Percentiles rank a stretch among this genome's conserved stretches.
Conservation (phyloP, 106 monocot genomes). For the Chionographis japonica region DNA sequence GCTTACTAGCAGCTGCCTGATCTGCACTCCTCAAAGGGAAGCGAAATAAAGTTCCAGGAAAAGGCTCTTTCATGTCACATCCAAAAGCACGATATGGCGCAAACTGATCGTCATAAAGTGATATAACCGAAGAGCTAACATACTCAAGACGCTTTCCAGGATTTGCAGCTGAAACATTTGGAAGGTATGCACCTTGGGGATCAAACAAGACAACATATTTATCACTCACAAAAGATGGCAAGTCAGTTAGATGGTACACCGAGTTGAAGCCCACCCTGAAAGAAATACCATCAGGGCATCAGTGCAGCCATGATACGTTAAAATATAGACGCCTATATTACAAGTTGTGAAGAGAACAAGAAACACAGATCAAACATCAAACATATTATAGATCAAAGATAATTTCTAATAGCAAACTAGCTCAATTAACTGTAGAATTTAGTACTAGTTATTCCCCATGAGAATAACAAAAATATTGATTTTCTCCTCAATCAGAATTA, state of each 20-base stretch:
- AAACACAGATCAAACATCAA: too few relatives aligned
- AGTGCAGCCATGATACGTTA: neutral
- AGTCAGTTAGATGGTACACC: conserved; percentile 95
- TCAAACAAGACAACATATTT: conserved; percentile 94
- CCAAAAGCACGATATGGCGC: conserved; percentile 87
- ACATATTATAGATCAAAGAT: too few relatives aligned
- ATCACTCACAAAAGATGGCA: conserved; percentile 94
- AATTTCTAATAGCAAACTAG: too few relatives aligned
- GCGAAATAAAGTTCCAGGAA: conserved; percentile 90
- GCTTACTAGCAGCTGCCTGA: conserved; percentile 73
- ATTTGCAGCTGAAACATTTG: conserved; percentile 93
- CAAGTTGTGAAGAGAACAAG: too few relatives aligned
- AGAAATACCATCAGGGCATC: conserved; percentile 12
- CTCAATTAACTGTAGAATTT: too few relatives aligned
- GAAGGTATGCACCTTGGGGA: conserved; percentile 88
- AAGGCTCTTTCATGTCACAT: conserved; percentile 85
- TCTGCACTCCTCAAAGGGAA: conserved; percentile 85
- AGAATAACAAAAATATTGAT: too few relatives aligned
- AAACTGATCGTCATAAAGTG: conserved; percentile 80
- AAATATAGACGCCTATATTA: neutral
- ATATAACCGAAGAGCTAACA: conserved; percentile 74
- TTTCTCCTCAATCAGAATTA: too few relatives aligned
- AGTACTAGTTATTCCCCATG: too few relatives aligned
- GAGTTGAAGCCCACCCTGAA: conserved; percentile 97
- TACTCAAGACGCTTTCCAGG: conserved; percentile 94